phyloP scores from a whole-genome alignment of 108 stramenopile genomes.

The Aurantiochytrium sp. region DNA sequence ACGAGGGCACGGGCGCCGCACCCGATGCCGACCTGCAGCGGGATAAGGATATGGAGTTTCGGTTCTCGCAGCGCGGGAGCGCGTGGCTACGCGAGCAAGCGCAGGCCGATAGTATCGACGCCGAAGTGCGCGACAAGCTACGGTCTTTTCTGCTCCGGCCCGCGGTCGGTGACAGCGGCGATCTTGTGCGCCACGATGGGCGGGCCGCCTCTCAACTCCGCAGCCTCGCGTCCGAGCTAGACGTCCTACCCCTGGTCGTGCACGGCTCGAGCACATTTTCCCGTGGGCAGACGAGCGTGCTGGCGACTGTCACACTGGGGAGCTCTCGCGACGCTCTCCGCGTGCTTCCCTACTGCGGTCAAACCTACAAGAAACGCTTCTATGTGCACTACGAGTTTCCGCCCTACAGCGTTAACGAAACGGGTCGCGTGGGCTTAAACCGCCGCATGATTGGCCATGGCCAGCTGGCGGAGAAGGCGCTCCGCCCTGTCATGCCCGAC shows the following conservation, averaged over 20 bases:
- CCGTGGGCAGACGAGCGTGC: slow-evolving; percentile 74
- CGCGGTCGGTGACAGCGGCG: neutral
- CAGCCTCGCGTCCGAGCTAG: neutral
- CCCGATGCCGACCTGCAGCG: neutral
- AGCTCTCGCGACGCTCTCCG: neutral
- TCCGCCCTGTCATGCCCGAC: slow-evolving; percentile 71
- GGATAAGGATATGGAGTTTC: neutral
- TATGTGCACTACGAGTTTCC: slow-evolving; percentile 86
- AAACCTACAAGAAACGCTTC: neutral
- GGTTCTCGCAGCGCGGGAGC: neutral
- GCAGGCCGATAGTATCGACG: neutral
- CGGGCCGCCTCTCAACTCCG: neutral
- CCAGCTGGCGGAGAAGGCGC: slow-evolving; percentile 75
- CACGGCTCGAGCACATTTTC: slow-evolving; percentile 73
- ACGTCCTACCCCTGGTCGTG: slow-evolving; percentile 40
- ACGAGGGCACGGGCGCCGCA: neutral
- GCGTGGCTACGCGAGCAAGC: neutral
- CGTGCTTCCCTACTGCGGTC: neutral
- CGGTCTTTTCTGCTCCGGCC: neutral
- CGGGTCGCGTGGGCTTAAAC: slow-evolving; percentile 52
- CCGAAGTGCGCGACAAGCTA: neutral
- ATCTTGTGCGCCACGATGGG: neutral
- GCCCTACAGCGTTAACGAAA: slow-evolving; percentile 64
- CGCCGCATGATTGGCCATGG: slow-evolving; percentile 74
- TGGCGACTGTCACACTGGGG: slow-evolving; percentile 67